phyloP scores from a whole-genome alignment of 768 basidiomycete species.

The Coprinellus micaceus region DNA sequence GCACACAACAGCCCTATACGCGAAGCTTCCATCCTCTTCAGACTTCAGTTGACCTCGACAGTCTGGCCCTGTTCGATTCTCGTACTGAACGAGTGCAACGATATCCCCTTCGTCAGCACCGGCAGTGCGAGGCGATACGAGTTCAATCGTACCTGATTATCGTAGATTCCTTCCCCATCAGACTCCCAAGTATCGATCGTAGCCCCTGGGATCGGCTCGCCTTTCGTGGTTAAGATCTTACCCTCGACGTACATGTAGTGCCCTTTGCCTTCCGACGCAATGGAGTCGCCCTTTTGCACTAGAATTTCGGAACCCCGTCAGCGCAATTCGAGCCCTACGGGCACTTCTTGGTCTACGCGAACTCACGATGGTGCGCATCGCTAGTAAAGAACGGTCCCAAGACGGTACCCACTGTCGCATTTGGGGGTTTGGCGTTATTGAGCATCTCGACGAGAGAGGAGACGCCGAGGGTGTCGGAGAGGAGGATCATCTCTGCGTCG shows the following conservation, averaged over 20 bases:
- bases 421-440: constrained; percentile 61
- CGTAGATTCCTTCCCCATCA: constrained; percentile 52
- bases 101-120: background rate
- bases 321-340: background rate
- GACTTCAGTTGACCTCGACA: constrained; percentile 66
- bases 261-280: constrained; percentile 86
- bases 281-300: constrained; percentile 70
- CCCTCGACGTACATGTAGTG: constrained; percentile 82
- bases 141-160: constrained; percentile 29
- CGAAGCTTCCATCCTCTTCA: constrained; percentile 59
- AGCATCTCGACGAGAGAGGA: constrained; percentile 73
- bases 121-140: background rate
- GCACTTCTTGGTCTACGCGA: too few relatives aligned
- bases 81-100: constrained; percentile 39
- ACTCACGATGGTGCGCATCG: constrained; percentile 67
- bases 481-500: constrained; percentile 71
- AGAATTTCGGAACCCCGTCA: background rate
- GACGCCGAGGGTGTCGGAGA: constrained; percentile 79
- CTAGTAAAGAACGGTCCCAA: constrained; percentile 82
- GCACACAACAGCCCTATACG: constrained; percentile 67
- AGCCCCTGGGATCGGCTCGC: constrained; percentile 61
- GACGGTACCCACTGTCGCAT: constrained; percentile 71
- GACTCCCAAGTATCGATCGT: constrained; percentile 84
- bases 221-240: constrained; percentile 56
- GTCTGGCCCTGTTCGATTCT: constrained; percentile 54